Conservation (phyloP, 2,329 filamentous ascomycete genomes). For the Pestalotiopsis sp. region DNA sequence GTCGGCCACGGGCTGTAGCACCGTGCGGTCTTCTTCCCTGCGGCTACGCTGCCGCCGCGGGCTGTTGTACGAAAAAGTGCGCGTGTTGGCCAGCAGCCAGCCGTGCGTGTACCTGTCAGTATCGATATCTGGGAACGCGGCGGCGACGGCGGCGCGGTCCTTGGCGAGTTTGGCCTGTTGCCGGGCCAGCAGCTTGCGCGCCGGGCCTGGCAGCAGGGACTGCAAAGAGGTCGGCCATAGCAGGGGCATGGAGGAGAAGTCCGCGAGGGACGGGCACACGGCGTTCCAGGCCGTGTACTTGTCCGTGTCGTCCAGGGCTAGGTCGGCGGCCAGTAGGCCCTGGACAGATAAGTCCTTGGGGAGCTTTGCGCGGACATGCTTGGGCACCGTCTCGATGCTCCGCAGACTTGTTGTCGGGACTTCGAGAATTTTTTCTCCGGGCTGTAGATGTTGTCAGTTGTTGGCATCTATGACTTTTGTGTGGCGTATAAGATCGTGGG, state of each 20-base stretch:
- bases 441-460: conserved; percentile 37
- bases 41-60: conserved; percentile 44
- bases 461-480: no score
- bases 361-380: conserved; percentile 52
- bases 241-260: conserved; percentile 57
- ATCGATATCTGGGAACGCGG: conserved; percentile 40
- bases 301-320: conserved; percentile 55
- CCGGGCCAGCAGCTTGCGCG: conserved; percentile 48
- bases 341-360: conserved; percentile 64
- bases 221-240: conserved; percentile 51
- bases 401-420: conserved; percentile 68
- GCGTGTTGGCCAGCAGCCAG: conserved; percentile 65
- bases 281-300: conserved; percentile 62
- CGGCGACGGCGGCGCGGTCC: conserved; percentile 49
- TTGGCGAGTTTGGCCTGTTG: conserved; percentile 56
- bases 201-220: conserved; percentile 46
- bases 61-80: conserved; percentile 62
- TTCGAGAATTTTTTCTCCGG: conserved; percentile 62
- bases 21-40: conserved; percentile 59
- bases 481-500: no score
- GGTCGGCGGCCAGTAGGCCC: conserved; percentile 70
- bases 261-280: conserved; percentile 65
- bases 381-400: conserved; percentile 62
- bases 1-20: conserved; percentile 72
- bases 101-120: conserved; percentile 50